These are phyloP conservation scores for Aristolochia contorta DNA, from an alignment of 164 flowering plant species.

Conservation along the genomic window DNA sequence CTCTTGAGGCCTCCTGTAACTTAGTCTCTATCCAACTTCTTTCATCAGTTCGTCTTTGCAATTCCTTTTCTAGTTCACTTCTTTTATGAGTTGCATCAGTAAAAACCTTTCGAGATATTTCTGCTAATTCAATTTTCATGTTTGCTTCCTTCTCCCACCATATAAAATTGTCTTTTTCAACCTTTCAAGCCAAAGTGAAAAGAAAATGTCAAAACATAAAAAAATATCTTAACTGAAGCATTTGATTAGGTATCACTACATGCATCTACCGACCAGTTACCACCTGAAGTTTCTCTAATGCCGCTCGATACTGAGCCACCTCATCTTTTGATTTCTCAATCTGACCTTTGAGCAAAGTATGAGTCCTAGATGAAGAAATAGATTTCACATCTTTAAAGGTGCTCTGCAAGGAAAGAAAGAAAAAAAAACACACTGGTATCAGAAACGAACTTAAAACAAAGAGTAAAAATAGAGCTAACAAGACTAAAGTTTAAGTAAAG, in stretches of 20 bases:
- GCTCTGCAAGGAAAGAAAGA: slow-evolving; percentile 38
- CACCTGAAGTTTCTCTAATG: slow-evolving; percentile 89
- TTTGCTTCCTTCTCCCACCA: slow-evolving; percentile 75
- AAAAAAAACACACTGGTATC: too few relatives aligned
- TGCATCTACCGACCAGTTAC: slow-evolving; percentile 48
- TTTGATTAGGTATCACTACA: slow-evolving; percentile 15
- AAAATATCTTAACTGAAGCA: slow-evolving; percentile 4
- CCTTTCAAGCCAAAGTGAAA: slow-evolving; percentile 30
- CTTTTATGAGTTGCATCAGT: slow-evolving; percentile 43
- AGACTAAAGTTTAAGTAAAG: background rate
- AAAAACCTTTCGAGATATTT: slow-evolving; percentile 49
- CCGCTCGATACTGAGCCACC: slow-evolving; percentile 41
- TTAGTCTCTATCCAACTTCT: slow-evolving; percentile 43
- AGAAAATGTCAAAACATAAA: slow-evolving; percentile 14
- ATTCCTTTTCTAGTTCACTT: slow-evolving; percentile 42
- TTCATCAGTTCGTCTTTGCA: slow-evolving; percentile 45
- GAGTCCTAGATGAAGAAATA: slow-evolving; percentile 54
- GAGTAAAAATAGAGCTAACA: too few relatives aligned
- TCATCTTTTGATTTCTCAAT: slow-evolving; percentile 73
- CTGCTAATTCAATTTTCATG: slow-evolving; percentile 64
- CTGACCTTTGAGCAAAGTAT: slow-evolving; percentile 43
- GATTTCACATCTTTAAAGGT: slow-evolving; percentile 56
- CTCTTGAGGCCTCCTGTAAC: slow-evolving; percentile 64
- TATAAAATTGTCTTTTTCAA: slow-evolving; percentile 56
- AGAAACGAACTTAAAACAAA: too few relatives aligned